Evolutionary conservation across 257 asterid species (phyloP), one percentile per base, ranked within the genome.

Genomic region (Capsicum rhomboideum): DNA sequence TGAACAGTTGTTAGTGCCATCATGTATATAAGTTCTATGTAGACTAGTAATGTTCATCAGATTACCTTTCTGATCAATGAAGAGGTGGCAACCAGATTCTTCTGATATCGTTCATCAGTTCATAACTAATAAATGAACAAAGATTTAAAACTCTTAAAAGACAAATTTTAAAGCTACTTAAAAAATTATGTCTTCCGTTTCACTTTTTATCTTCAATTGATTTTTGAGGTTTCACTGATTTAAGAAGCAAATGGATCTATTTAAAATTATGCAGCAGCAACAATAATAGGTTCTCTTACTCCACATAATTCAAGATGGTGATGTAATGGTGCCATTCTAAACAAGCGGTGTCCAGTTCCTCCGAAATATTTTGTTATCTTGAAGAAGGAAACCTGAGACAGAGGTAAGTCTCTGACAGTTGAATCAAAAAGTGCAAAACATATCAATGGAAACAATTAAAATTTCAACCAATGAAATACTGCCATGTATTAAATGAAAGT

Each of bases 241-340:
- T n/a, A n/a, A n/a, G n/a, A n/a, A n/a, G n/a, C n/a, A n/a, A n/a
- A n/a, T n/a, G n/a, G n/a, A n/a, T n/a, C n/a, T n/a, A n/a, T n/a
- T n/a, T n/a, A n/a, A n/a, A n/a, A n/a, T n/a, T 96, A 96, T 37
- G 98, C 96, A 71, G 87, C 92, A 46, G 91, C 93, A 75, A 93
- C 96, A 16, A 96, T 89, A 29, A 58, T 80, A 8, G 98, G 98
- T 78, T 94, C 97, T 85, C 82, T 85, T n/a, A 94, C 64, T 59
- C 97, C 98, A 71, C 85, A 78, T 64, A 94, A 68, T 83, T 89
- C 90, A 12, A 94, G 97, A 86, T 91, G 93, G 85, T 89, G 93
- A 85, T 92, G 98, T 49, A 93, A 85, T 13, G 98, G 93, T 0
- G 92, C 91, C 93, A 84, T 88, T 23, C 82, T 86, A 37, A 88